A percentile compares a stretch with the other conserved stretches of the same genome.
Evolutionary conservation across 2,329 filamentous ascomycete species (phyloP).

Genomic region (Dryadomyces quercus-mongolicae): DNA sequence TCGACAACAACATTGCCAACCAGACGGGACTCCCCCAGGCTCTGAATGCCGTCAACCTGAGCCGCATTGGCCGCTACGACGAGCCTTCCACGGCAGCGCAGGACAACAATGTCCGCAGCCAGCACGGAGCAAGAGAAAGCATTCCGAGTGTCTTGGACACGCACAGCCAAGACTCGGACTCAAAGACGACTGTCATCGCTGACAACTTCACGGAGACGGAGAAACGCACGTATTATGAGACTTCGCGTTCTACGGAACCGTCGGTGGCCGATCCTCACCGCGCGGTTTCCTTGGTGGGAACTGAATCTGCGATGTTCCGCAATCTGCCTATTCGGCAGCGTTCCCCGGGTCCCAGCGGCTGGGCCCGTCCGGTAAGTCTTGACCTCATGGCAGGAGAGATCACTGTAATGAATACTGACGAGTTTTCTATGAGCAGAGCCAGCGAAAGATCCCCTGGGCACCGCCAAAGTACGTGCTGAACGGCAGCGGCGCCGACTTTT

Average conservation of each 20-base stretch:
- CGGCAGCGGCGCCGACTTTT: background rate
- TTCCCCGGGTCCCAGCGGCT: background rate
- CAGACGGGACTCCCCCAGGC: constrained; percentile 7
- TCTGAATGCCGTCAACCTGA: constrained; percentile 8
- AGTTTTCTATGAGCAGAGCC: background rate
- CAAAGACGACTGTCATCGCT: background rate
- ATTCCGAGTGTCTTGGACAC: background rate
- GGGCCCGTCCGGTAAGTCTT: constrained; percentile 12
- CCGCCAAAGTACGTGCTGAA: background rate
- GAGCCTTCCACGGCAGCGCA: background rate
- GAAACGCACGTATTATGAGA: background rate
- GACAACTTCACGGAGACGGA: background rate
- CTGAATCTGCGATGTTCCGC: background rate
- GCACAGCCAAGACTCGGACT: background rate
- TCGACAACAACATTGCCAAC: constrained; percentile 5
- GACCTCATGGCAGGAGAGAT: background rate
- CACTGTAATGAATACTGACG: background rate
- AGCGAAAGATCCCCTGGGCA: background rate
- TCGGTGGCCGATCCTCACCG: background rate
- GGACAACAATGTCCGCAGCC: background rate
- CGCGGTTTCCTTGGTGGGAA: constrained; percentile 3
- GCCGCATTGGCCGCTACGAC: background rate
- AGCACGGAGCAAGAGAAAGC: background rate
- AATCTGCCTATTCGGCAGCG: background rate
- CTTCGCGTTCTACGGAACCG: background rate